phyloP scores from a whole-genome alignment of 345 rosid genomes.

The Hibiscus syriacus region DNA sequence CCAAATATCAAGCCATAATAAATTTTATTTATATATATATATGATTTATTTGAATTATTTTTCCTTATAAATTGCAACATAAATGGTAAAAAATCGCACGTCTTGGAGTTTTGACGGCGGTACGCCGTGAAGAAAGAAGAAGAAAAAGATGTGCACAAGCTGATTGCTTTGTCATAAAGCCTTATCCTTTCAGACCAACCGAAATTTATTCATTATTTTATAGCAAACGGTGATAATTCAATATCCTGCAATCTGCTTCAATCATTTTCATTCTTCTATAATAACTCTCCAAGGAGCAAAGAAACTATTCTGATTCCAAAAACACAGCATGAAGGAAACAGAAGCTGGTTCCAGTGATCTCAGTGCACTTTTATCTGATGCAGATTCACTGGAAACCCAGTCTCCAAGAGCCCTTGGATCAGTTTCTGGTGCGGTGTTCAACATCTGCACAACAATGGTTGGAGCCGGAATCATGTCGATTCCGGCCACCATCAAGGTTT shows the following conservation, averaged over 20 bases:
- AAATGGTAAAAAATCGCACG: no score
- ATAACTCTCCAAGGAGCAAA: neutral
- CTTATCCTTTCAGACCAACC: neutral
- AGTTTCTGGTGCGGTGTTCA: slow-evolving; percentile 6
- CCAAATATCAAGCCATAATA: no score
- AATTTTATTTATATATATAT: no score
- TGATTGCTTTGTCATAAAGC: neutral
- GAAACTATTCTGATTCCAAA: neutral
- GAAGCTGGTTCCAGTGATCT: neutral
- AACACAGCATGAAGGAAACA: neutral
- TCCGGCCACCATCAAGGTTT: slow-evolving; percentile 15
- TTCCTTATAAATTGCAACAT: no score
- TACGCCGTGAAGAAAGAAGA: neutral
- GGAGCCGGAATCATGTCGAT: slow-evolving; percentile 11
- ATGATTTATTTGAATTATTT: no score
- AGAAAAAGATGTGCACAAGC: neutral
- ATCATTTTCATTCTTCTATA: neutral
- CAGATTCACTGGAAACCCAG: neutral
- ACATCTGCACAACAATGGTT: slow-evolving; percentile 9
- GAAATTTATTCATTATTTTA: neutral
- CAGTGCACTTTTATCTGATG: neutral
- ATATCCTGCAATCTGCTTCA: neutral
- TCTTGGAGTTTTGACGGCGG: neutral
- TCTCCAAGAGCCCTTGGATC: neutral
- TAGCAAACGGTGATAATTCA: neutral